phyloP scores from a whole-genome alignment of 2,329 filamentous ascomycete genomes.

The Grosmannia clavigera region DNA sequence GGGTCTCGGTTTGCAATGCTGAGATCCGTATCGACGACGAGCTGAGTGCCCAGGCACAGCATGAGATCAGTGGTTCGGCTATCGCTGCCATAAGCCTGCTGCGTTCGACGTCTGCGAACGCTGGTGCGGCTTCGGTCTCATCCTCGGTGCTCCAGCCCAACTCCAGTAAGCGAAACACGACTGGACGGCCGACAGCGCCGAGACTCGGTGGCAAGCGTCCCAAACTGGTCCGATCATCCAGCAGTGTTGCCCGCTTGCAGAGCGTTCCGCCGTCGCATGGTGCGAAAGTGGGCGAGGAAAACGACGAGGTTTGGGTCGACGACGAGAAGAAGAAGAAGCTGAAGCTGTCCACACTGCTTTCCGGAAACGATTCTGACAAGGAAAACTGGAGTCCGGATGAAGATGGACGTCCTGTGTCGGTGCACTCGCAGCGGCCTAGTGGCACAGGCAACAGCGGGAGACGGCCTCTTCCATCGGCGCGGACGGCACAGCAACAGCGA shows the following conservation, averaged over 20 bases:
- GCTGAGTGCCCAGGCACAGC: conserved; percentile 67
- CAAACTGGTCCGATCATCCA: conserved; percentile 47
- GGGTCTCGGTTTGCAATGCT: conserved; percentile 83
- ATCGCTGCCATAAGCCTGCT: conserved; percentile 72
- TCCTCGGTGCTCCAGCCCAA: conserved; percentile 35
- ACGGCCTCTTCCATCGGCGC: conserved; percentile 24
- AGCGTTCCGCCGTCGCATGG: conserved; percentile 25
- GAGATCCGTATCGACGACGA: conserved; percentile 57
- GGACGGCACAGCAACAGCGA: conserved; percentile 19
- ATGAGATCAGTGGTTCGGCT: conserved; percentile 68
- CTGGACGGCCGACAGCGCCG: conserved; percentile 17
- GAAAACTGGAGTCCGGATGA: conserved; percentile 69
- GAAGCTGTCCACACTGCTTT: conserved; percentile 27
- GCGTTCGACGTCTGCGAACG: conserved; percentile 47
- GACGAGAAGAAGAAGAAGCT: conserved; percentile 26
- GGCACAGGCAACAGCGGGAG: conserved; percentile 16
- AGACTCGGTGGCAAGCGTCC: conserved; percentile 42
- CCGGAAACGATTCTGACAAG: conserved; percentile 75
- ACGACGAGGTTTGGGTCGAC: conserved; percentile 17
- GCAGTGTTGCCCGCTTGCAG: conserved; percentile 52
- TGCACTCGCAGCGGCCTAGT: conserved; percentile 13
- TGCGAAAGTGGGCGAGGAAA: conserved; percentile 14
- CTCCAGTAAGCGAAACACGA: conserved; percentile 52
- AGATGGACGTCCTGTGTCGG: conserved; percentile 25
- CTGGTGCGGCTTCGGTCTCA: conserved; percentile 22